Percentiles rank a stretch among this genome's conserved stretches.
These are phyloP conservation scores for Cudoniella acicularis DNA, from an alignment of 495 filamentous ascomycete genomes.

Conservation along the genomic window DNA sequence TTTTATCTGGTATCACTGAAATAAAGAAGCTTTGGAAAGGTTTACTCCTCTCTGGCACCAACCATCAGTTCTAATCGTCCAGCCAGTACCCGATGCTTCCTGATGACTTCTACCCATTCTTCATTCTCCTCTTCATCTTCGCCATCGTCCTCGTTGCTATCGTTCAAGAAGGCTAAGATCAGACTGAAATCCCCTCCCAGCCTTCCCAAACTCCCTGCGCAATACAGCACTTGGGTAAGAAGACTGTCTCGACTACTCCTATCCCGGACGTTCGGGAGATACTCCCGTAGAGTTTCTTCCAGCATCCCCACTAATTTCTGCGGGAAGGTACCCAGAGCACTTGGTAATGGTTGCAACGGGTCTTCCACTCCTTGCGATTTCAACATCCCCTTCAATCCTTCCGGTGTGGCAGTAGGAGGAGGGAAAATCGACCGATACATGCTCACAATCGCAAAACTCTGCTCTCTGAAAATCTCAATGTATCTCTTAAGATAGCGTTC, in stretches of 20 bases:
- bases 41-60: constrained; percentile 32
- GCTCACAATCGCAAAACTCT: constrained; percentile 91
- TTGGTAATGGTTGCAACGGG: constrained; percentile 65
- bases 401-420: constrained; percentile 29
- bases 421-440: constrained; percentile 91
- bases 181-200: constrained; percentile 92
- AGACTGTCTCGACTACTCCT: constrained; percentile 76
- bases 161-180: constrained; percentile 68
- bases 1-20: not conserved
- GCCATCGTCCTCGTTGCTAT: constrained; percentile 51
- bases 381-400: constrained; percentile 21
- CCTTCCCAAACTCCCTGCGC: constrained; percentile 86
- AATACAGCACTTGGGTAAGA: constrained; percentile 92
- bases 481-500: constrained; percentile 93
- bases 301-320: constrained; percentile 81
- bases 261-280: constrained; percentile 82
- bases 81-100: constrained; percentile 82
- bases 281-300: constrained; percentile 69
- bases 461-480: constrained; percentile 97
- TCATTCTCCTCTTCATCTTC: constrained; percentile 51
- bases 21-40: too few species aligned
- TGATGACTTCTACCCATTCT: constrained; percentile 91
- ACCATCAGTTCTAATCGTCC: constrained; percentile 80
- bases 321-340: constrained; percentile 79
- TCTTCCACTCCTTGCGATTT: constrained; percentile 34